phyloP scores from a whole-genome alignment of 2,329 filamentous ascomycete species.

The Truncatella angustata region DNA sequence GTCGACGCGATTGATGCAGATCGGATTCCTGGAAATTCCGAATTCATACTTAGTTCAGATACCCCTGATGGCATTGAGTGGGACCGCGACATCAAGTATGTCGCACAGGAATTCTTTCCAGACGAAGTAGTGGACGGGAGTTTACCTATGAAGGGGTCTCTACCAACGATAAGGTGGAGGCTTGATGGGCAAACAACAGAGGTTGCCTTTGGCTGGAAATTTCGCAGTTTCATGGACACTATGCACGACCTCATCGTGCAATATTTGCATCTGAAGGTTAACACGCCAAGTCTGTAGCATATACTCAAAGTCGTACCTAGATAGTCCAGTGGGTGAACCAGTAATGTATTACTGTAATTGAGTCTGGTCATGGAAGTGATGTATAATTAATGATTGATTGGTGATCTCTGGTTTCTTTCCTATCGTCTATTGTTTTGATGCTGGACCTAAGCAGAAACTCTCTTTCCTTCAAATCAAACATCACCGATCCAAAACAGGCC shows the following conservation, averaged over 20 bases:
- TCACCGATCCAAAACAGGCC: no score
- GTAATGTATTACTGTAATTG: no score
- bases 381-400: no score
- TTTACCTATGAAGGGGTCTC: not conserved
- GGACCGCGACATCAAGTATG: not conserved
- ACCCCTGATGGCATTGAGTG: not conserved
- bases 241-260: not conserved
- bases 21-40: not conserved
- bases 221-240: not conserved
- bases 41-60: not conserved
- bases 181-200: not conserved
- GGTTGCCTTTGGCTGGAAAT: not conserved
- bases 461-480: no score
- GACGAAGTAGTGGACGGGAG: not conserved
- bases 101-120: not conserved
- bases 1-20: not conserved
- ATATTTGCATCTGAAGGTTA: not conserved
- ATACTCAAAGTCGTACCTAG: no score
- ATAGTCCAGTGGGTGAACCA: no score
- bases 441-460: no score
- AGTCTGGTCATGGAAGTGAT: no score
- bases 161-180: not conserved
- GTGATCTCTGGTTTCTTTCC: no score
- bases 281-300: no score
- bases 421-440: no score